phyloP scores from a whole-genome alignment of 1,139 yeast genomes.

The Kurtzmaniella quercitrusa region DNA sequence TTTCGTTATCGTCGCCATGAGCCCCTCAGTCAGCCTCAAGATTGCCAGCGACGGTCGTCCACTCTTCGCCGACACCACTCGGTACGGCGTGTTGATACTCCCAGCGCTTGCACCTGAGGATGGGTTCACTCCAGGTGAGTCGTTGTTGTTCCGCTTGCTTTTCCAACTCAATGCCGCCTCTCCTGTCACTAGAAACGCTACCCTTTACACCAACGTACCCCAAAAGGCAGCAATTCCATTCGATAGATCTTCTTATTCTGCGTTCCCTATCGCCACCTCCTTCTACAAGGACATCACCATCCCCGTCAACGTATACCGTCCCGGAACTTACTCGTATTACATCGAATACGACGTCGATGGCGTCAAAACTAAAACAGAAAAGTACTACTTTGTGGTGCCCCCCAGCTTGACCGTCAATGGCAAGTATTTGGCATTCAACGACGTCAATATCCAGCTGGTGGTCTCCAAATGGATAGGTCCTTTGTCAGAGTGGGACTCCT shows the following conservation, averaged over 20 bases:
- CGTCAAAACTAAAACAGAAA: conserved; percentile 39
- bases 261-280: conserved; percentile 41
- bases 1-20: not conserved
- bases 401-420: conserved; percentile 63
- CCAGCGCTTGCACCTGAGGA: conserved; percentile 53
- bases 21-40: conserved; percentile 36
- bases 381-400: conserved; percentile 75
- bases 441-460: conserved; percentile 81
- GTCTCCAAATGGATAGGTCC: conserved; percentile 91
- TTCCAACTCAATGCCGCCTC: conserved; percentile 74
- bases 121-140: conserved; percentile 34
- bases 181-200: conserved; percentile 64
- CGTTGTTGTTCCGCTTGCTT: conserved; percentile 47
- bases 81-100: conserved; percentile 59
- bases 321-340: conserved; percentile 79
- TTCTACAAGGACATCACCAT: conserved; percentile 60
- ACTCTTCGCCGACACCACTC: conserved; percentile 36
- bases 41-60: conserved; percentile 57
- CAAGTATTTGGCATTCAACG: conserved; percentile 63
- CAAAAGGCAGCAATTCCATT: conserved; percentile 37
- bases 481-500: conserved; percentile 54
- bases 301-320: conserved; percentile 57
- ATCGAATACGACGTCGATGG: conserved; percentile 42
- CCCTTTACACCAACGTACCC: conserved; percentile 75
- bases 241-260: conserved; percentile 51